Evolutionary conservation across 1,139 yeast species (phyloP), one percentile per base, ranked within the genome.

Genomic region (Hemisphaericaspora subhashii): DNA sequence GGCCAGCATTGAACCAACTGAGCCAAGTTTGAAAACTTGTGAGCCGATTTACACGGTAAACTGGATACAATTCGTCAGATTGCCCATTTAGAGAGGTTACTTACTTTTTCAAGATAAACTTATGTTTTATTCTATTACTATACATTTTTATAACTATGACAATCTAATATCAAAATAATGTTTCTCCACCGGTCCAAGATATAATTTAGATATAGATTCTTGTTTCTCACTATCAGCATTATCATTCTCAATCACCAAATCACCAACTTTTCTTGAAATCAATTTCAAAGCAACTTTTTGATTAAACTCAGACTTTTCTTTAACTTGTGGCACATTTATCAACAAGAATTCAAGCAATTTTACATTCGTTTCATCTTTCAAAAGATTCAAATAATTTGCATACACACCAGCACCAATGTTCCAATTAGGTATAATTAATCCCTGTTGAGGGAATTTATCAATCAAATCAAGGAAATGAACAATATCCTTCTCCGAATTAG

Each of bases 341-440:
- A 80, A 56, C 36, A 83, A 58, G 20, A 49, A 52, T 12, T 52
- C 51, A 24, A 64, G 36, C 12, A 36, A 32, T 14, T 47, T 46
- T 11, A 39, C 34, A 30, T 54, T 56, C 5, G 52, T 44, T 8
- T 43, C 22, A 8, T 52, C 43, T 13, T 50, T 50, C 21, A 70
- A 48, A 4, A 68, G 45, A 13, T 53, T 50, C 25, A 74, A 52
- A 50, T 74, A 84, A 30, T 68, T 67, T 29, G 67, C 65, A 53
- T 77, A 84, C 4, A 83, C 64, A 0, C 78, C 83, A 12, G 83
- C 78, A 2, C 86, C 85, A 32, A 60, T 57, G n/a, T 61, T 59
- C 92, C 94, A 87, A 17, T 66, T 68, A 1, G 77, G 58, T 12
- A 79, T 66, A 3, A 64, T 58, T 12, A 51, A 48, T 3, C 72